Evolutionary conservation across 2,329 filamentous ascomycete species (phyloP).

Genomic region (Myriosclerotinia duriaeana): DNA sequence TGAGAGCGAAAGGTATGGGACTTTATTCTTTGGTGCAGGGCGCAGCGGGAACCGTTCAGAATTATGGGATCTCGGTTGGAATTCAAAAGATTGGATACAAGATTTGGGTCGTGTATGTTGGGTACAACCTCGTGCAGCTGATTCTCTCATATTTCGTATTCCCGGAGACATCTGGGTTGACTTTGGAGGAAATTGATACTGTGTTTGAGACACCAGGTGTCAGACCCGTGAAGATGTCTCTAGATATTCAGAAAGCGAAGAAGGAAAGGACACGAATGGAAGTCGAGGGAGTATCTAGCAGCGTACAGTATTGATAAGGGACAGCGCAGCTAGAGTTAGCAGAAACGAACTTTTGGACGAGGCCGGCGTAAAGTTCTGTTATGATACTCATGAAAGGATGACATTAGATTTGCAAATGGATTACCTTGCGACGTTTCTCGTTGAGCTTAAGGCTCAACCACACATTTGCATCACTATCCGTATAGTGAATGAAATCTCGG

Average conservation of each 20-base stretch:
- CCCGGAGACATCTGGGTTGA: constrained; percentile 71
- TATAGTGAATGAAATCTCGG: background rate
- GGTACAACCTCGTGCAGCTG: constrained; percentile 51
- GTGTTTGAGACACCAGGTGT: constrained; percentile 53
- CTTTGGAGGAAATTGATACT: constrained; percentile 69
- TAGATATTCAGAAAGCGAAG: constrained; percentile 45
- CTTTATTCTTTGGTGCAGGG: constrained; percentile 37
- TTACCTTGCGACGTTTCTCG: background rate
- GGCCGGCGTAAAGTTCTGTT: background rate
- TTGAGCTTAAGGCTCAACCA: background rate
- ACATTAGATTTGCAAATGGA: background rate
- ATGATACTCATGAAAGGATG: background rate
- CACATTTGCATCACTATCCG: too few relatives aligned
- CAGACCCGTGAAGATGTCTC: constrained; percentile 46
- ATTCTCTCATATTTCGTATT: constrained; percentile 55
- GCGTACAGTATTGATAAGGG: background rate
- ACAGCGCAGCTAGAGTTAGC: too few relatives aligned
- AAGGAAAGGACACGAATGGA: constrained; percentile 36
- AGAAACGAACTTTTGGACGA: background rate
- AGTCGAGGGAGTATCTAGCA: background rate
- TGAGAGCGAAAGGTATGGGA: constrained; percentile 43
- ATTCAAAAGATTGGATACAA: constrained; percentile 51
- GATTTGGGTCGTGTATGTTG: constrained; percentile 53
- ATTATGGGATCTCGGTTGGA: constrained; percentile 49
- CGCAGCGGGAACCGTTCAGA: constrained; percentile 37